Base-by-base conservation (phyloP, 768 basidiomycete species). In the Naganishia vaughanmartiniae region DNA sequence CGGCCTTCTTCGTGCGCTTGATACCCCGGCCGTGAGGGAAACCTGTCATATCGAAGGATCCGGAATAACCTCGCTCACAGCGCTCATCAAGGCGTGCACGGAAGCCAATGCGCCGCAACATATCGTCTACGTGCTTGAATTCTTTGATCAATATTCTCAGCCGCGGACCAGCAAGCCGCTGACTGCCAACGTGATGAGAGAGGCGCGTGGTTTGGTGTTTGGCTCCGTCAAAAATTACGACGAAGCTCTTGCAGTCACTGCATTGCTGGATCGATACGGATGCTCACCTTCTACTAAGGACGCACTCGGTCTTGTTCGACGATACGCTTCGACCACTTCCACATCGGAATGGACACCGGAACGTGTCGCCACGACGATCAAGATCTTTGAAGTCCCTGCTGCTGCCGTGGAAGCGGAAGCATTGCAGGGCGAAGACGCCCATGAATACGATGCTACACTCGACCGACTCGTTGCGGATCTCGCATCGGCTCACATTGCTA, bases 371-470 rank as follows among this genome's bases (percentile, higher is more conserved):
- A 67, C 54, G 4, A 54, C 74, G n/a, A 34, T 74, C 48, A 70
- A 69, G 31, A 36, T 39, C 33, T 66, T 71, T 48, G 56, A 66
- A 51, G 54, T 28, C 14, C 60, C 60, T 26, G 60, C 60, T 26
- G 28, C 36, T 26, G 60, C 60, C 42, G 60, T 63, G 24, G 60
- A 63, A 45, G 36, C 60, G 10, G 42, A 42, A 15, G 42, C 39
- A 5, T n/a, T 63, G 60, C 60, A 36, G 24, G 60, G 60, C 24
- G 60, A 63, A 17, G 60, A 63, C n/a, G 60, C 60, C 12, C 53
- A 15, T 10, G 76, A 76, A 33, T 51, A 72, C 56, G 73, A 77
- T 39, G 72, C 73, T 26, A 70, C 66, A 4, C 70, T 78, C 53
- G 51, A 75, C 2, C 42, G 54, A 17, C 56, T 75, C 7, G 21